Percentiles rank a stretch among this genome's conserved stretches.
phyloP scores from a whole-genome alignment of 148 eudicot species.

The Arbutus unedo region DNA sequence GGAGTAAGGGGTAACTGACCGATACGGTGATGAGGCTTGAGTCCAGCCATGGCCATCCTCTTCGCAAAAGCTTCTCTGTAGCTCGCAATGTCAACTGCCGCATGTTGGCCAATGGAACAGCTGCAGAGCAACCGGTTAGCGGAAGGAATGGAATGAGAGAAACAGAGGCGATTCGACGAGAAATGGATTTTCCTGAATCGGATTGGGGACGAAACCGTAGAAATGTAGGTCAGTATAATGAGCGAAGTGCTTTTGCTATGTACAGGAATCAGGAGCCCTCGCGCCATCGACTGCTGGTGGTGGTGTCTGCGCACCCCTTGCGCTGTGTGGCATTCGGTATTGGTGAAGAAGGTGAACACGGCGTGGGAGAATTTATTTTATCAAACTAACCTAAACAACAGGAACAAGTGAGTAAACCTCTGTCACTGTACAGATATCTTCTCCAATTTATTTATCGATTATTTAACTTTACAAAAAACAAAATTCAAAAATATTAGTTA shows the following conservation, averaged over 20 bases:
- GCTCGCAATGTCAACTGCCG: slow-evolving; percentile 25
- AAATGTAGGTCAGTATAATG: slow-evolving; percentile 16
- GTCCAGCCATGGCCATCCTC: slow-evolving; percentile 66
- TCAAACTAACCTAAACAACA: too few species aligned
- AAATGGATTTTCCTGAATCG: slow-evolving; percentile 7
- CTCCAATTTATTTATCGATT: too few species aligned
- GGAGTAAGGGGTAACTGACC: slow-evolving; percentile 32
- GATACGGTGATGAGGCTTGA: slow-evolving; percentile 59
- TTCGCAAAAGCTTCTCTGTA: slow-evolving; percentile 45
- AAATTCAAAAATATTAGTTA: too few species aligned
- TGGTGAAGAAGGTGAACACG: neutral
- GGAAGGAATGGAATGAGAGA: slow-evolving; percentile 13
- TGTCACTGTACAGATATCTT: too few species aligned
- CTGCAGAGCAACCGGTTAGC: slow-evolving; percentile 27
- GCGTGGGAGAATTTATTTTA: too few species aligned
- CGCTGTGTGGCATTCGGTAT: neutral
- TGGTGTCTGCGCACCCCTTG: slow-evolving; percentile 9
- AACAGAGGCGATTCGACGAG: slow-evolving; percentile 11
- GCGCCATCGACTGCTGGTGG: slow-evolving; percentile 14
- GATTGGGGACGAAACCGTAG: neutral
- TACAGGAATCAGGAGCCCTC: slow-evolving; percentile 14
- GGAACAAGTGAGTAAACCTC: too few species aligned
- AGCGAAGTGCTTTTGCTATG: slow-evolving; percentile 16
- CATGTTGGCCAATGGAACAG: slow-evolving; percentile 22
- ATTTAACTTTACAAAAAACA: too few species aligned